Base-by-base conservation (phyloP, 2,329 filamentous ascomycete species). In the Arthrinium phaeospermum region DNA sequence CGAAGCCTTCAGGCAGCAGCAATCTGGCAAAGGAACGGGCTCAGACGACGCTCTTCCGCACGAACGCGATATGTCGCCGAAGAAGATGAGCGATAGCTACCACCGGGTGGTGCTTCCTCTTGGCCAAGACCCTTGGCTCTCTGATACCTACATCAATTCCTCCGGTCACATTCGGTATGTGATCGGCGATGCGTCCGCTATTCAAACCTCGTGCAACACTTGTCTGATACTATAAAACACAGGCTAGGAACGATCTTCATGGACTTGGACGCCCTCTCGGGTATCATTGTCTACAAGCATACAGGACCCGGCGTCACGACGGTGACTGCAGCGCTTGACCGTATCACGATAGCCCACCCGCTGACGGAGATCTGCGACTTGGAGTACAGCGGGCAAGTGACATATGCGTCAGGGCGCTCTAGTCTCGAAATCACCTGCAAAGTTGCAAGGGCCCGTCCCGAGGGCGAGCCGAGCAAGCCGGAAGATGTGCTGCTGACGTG, bases 331-430 rank as follows among this genome's bases (percentile, higher is more conserved):
- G 86, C 86, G 0, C 76, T 88, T 22, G 86, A 87, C 73, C 82
- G 86, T 14, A 87, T 88, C 77, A 86, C 83, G 10, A 85, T 95
- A 75, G 89, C 93, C 68, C 89, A 93, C 73, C 92, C 92, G 0
- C 84, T 95, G 34, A 92, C 90, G 49, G 92, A 94, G 77, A 94
- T 95, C 71, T 94, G 92, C 75, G 93, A 95, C 80, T 88, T 95
- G 13, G 91, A 95, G 78, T 88, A 94, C 51, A 93, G 91, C 61
- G 86, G 86, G 4, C 84, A 85, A 72, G 85, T 86, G 12, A 86
- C 92, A 0, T 94, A 94, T 79, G 92, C 92, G 0, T 92, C 92
- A 0, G 92, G 93, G 0, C 83, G 92, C 72, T 93, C 90, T 73
- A 93, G 91, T 78, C 89, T 94, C 81, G 92, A 94, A 76, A 91